Base-by-base conservation (phyloP, 768 basidiomycete species). In the Psilocybe azurescens region DNA sequence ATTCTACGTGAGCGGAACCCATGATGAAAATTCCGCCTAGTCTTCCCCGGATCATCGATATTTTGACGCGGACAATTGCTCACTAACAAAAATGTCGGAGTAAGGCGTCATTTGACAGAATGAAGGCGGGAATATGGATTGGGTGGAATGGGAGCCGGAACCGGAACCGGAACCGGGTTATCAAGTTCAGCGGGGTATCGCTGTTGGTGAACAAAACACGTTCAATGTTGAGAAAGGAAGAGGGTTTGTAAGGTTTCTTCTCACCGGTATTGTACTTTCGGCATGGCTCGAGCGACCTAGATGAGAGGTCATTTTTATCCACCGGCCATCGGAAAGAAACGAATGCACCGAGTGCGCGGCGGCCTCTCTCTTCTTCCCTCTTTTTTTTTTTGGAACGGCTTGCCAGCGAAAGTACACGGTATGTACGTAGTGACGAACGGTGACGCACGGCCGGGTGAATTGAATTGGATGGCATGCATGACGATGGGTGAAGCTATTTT, bases 391-490 rank as follows among this genome's bases (percentile, higher is more conserved):
- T 8, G 38, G 38, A 39, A 39, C 9, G 38, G 38, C 6, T 18
- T 52, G 50, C 50, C 54, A 39, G 39, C 58, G 49, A 18, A 39
- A 29, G 51, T 32, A 44, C 41, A 44, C 41, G 41, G 41, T 13
- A 14, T 44, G 20, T 24, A 51, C 49, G 30, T 16, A 24, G 6
- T 51, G 41, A 44, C 41, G 41, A 44, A 5, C 14, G 14, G 41
- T 44, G 41, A 44, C 38, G 38, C 38, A 39, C 9, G 14, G 9
- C 7, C 14, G 38, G 38, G 38, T 39, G 38, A 14, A 39, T 39
- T 36, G 33, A 36, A 7, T 7, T 2, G 11, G 33, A 36, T 36
- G 33, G 33, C 33, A 6, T 28, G 57, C 32, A 51, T 7, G 30
- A n/a, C 20, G 30, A 29, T 29, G 38, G 6, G 29, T 32, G 36